phyloP scores from a whole-genome alignment of 768 basidiomycete species.

The Kwoniella mangroviensis region DNA sequence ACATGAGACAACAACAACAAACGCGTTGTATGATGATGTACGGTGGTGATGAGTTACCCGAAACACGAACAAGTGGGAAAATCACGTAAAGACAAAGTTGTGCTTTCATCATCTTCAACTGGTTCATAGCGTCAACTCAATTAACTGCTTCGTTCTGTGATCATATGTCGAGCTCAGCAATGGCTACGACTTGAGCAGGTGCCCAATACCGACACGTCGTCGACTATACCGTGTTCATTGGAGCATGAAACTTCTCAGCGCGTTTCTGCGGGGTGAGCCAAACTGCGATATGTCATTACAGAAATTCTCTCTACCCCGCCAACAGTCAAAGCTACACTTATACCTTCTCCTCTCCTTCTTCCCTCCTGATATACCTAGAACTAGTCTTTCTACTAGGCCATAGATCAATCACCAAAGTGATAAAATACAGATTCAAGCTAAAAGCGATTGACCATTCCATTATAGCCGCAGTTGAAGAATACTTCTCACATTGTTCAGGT shows the following conservation, averaged over 20 bases:
- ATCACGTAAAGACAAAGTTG: not conserved
- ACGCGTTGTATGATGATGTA: not conserved
- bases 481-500: slow-evolving; percentile 36
- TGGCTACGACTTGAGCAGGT: too few relatives aligned
- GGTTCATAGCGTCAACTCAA: too few relatives aligned
- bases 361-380: slow-evolving; percentile 2
- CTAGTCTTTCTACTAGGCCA: slow-evolving; percentile 39
- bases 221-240: too few relatives aligned
- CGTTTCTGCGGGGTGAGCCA: too few relatives aligned
- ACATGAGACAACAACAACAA: not conserved
- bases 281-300: too few relatives aligned
- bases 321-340: too few relatives aligned
- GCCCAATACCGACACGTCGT: too few relatives aligned
- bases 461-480: slow-evolving; percentile 45
- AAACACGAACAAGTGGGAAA: not conserved
- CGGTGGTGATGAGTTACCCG: not conserved
- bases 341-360: not conserved
- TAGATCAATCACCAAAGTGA: slow-evolving; percentile 54
- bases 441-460: slow-evolving; percentile 54
- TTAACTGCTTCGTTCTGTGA: too few relatives aligned
- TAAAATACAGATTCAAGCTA: slow-evolving; percentile 48
- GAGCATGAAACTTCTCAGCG: too few relatives aligned
- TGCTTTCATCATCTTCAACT: not conserved
- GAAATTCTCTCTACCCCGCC: too few relatives aligned
- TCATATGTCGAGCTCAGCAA: too few relatives aligned